A percentile compares a stretch with the other conserved stretches of the same genome.
Evolutionary conservation across 140 eudicot species (phyloP).

Genomic region (Ambrosia hybrid): DNA sequence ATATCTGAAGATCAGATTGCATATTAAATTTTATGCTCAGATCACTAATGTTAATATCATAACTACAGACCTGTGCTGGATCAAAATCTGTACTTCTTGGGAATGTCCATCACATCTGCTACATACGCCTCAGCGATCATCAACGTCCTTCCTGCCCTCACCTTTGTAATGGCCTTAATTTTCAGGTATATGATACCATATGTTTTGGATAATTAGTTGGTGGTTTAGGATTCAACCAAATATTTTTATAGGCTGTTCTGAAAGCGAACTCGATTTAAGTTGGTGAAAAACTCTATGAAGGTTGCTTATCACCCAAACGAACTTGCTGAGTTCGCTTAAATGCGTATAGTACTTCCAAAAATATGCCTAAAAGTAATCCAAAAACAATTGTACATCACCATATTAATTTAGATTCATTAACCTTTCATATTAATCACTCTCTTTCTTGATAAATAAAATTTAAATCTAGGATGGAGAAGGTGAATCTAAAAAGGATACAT

Average conservation of each 20-base stretch:
- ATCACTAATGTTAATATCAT: not conserved
- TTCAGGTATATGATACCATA: slow-evolving; percentile 51
- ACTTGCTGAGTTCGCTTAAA: no score
- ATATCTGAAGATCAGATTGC: not conserved
- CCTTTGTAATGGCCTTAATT: slow-evolving; percentile 80
- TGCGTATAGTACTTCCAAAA: no score
- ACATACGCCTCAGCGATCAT: slow-evolving; percentile 81
- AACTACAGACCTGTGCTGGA: slow-evolving; percentile 81
- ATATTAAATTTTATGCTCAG: not conserved
- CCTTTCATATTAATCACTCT: not conserved
- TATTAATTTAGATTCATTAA: not conserved
- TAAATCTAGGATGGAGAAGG: slow-evolving; percentile 68
- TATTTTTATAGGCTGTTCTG: no score
- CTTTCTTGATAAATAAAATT: not conserved
- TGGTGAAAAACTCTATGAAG: no score
- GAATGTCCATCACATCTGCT: slow-evolving; percentile 81
- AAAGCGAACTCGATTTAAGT: no score
- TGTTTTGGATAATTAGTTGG: no score
- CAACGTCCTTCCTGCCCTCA: slow-evolving; percentile 85
- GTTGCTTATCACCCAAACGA: no score
- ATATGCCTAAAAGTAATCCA: no score
- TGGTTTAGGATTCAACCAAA: no score
- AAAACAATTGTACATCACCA: not conserved
- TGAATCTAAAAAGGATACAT: slow-evolving; percentile 53
- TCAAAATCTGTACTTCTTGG: slow-evolving; percentile 85